Evolutionary conservation across 345 rosid genomes (phyloP).

Genomic region (Excoecaria agallocha): DNA sequence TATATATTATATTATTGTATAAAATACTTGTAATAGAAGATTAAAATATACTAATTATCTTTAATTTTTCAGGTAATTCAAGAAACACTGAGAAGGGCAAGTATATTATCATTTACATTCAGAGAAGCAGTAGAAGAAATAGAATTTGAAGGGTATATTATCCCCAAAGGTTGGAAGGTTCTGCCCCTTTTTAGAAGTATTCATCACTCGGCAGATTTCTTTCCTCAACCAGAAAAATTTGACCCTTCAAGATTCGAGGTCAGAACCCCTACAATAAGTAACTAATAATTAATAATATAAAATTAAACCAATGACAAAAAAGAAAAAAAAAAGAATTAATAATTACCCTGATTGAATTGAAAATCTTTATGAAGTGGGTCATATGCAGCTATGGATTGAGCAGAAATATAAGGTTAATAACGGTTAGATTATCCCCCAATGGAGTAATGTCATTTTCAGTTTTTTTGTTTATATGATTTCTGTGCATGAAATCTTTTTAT

Average conservation of each 20-base stretch:
- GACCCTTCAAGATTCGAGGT: constrained; percentile 95
- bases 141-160: constrained; percentile 68
- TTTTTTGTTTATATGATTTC: constrained; percentile 17
- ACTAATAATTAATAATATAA: too few relatives aligned
- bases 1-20: too few relatives aligned
- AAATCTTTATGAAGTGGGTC: constrained; percentile 23
- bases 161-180: constrained; percentile 96
- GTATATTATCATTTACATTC: constrained; percentile 84
- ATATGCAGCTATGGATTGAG: constrained; percentile 16
- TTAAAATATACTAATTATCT: too few relatives aligned
- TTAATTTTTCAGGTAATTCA: constrained; percentile 66
- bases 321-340: too few relatives aligned
- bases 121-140: constrained; percentile 91
- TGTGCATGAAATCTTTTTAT: constrained; percentile 8
- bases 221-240: constrained; percentile 73
- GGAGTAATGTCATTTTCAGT: constrained; percentile 24
- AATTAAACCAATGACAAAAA: too few relatives aligned
- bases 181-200: constrained; percentile 88
- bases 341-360: background rate
- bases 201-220: constrained; percentile 69
- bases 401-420: constrained; percentile 33
- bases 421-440: constrained; percentile 4
- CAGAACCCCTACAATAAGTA: background rate
- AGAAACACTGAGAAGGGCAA: constrained; percentile 88
- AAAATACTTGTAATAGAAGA: too few relatives aligned